Percentiles rank a stretch among this genome's conserved stretches.
These are phyloP conservation scores for Rhizopogon hawkerae DNA, from an alignment of 1,284 basidiomycete species.

Conservation along the genomic window DNA sequence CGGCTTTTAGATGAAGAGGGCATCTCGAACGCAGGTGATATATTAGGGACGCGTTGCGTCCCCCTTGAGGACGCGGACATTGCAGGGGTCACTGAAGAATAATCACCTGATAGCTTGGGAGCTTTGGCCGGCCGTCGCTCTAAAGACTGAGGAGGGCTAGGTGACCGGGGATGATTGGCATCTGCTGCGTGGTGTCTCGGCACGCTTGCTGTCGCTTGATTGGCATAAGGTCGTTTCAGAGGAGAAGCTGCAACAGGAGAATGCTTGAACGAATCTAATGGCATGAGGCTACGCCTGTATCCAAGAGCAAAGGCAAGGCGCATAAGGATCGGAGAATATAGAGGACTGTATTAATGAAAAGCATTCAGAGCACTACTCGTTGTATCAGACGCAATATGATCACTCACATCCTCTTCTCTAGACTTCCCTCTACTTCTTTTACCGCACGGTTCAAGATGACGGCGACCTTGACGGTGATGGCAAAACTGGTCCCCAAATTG, in stretches of 20 bases:
- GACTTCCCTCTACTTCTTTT: neutral
- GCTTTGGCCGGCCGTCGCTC: conserved; percentile 12
- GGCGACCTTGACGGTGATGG: neutral
- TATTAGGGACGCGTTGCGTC: conserved; percentile 12
- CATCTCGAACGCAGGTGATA: conserved; percentile 10
- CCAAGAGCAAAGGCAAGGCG: conserved; percentile 40
- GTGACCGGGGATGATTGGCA: conserved; percentile 22
- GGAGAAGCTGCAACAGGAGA: conserved; percentile 18
- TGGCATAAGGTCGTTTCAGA: conserved; percentile 34
- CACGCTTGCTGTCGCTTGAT: conserved; percentile 24
- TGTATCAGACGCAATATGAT: neutral
- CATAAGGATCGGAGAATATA: conserved; percentile 27
- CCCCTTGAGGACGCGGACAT: conserved; percentile 16
- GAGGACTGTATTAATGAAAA: conserved; percentile 4
- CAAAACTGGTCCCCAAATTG: neutral
- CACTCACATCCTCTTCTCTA: neutral
- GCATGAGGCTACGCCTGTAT: conserved; percentile 49
- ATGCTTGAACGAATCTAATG: conserved; percentile 34
- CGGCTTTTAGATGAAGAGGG: conserved; percentile 3
- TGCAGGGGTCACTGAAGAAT: conserved; percentile 1
- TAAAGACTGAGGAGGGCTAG: conserved; percentile 19
- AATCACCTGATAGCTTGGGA: conserved; percentile 4
- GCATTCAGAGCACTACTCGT: neutral
- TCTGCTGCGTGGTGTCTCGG: conserved; percentile 17
- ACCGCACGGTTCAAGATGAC: neutral